A percentile compares a stretch with the other conserved stretches of the same genome.
Conservation (phyloP, 2,329 filamentous ascomycete species). For the Calonectria multiphialidica region DNA sequence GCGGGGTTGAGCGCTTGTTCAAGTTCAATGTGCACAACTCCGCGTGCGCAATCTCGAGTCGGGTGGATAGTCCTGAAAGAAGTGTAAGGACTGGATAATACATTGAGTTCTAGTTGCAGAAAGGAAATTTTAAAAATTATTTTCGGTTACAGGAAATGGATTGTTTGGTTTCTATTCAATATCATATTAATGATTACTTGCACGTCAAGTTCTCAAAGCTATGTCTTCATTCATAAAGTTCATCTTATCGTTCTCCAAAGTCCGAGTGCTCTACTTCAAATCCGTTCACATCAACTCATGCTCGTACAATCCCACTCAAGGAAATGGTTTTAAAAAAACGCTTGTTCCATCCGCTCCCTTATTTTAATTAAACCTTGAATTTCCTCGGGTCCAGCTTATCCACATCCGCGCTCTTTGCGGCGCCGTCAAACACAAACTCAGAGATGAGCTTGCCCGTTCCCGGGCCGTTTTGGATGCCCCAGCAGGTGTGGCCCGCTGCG, state of each 20-base stretch:
- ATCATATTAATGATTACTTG: background rate
- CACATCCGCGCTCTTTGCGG: constrained; percentile 75
- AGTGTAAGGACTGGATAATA: no score
- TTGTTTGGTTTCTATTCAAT: no score
- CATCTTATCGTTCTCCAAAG: background rate
- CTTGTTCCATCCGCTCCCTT: background rate
- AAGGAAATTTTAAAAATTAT: no score
- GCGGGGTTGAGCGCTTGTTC: no score
- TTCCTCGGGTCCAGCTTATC: constrained; percentile 75
- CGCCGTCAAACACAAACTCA: constrained; percentile 82
- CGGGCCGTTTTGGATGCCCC: constrained; percentile 97
- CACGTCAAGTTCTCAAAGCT: background rate
- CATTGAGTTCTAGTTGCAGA: no score
- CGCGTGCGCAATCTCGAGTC: no score
- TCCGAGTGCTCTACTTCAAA: background rate
- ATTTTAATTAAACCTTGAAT: constrained; percentile 61
- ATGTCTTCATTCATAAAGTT: background rate
- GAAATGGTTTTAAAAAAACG: background rate
- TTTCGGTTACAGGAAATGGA: no score
- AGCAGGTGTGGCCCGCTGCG: constrained; percentile 94
- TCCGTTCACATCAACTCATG: background rate
- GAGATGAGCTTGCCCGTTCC: constrained; percentile 87
- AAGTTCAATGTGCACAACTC: no score
- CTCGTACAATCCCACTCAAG: background rate
- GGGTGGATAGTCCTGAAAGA: no score